Evolutionary conservation across 2,329 filamentous ascomycete genomes (phyloP), one percentile per base, ranked within the genome.

Genomic region (Colletotrichum eleusines): DNA sequence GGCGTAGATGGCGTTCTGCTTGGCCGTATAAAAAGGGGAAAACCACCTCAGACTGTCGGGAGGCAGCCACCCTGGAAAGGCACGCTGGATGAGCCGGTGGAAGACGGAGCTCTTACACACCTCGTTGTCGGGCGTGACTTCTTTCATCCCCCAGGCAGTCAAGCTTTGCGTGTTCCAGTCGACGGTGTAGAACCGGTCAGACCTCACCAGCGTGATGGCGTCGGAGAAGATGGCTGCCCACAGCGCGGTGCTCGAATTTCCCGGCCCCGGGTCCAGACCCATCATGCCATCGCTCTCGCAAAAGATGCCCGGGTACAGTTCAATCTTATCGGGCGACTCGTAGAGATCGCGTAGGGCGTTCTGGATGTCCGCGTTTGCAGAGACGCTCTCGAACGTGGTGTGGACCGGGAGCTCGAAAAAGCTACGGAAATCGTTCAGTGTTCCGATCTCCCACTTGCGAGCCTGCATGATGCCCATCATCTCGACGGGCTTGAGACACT

Each of bases 131-230:
- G 46, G 46, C 16, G 46, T 50, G 23, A 50, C 46, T 16, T 50
- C 46, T 26, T 50, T 50, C 46, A 50, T 50, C 55, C 90, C 90
- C 89, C 89, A 51, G 26, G 48, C 48, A 5, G 48, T 51, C 26
- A 51, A 16, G 14, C 26, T 51, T 11, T 28, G 26, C 5, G 48
- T 28, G 48, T 51, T 51, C 26, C 26, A 51, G 26, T 51, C 48
- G 6, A 79, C 74, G 0, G 89, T 91, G 78, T 90, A 90, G 80
- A 90, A 90, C 20, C 90, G 82, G 74, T 92, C 90, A 12, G 87
- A 87, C 28, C 89, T 86, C 7, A 91, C 88, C 18, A 91, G 81
- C 7, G 87, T 83, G 4, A 91, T 87, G 1, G 88, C 88, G 75
- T 91, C 89, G 0, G 88, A 89, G 12, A 91, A 79, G 14, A 91